Conservation (phyloP, 2,329 filamentous ascomycete species). For the Stachybotrys echinatus region DNA sequence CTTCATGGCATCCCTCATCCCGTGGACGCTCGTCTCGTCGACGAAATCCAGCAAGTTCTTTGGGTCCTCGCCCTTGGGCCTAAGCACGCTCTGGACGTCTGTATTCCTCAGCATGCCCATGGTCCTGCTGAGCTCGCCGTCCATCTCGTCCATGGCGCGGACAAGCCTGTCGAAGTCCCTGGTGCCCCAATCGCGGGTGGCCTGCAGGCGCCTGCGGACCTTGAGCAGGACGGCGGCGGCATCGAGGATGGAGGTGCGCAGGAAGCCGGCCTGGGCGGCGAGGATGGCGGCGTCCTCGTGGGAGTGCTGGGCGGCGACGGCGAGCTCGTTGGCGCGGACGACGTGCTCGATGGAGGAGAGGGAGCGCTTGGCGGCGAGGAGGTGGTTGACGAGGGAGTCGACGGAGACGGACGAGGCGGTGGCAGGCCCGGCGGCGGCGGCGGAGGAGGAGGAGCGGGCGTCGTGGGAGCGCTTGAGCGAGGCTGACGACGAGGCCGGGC, state of each 20-base stretch:
- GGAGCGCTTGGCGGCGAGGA: slow-evolving; percentile 82
- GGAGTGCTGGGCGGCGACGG: slow-evolving; percentile 66
- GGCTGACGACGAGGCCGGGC: slow-evolving; percentile 27
- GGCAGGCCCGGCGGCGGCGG: slow-evolving; percentile 69
- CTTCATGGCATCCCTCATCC: slow-evolving; percentile 61
- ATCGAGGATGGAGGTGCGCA: slow-evolving; percentile 55
- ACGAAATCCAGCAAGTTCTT: slow-evolving; percentile 72
- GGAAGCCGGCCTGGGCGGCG: slow-evolving; percentile 62
- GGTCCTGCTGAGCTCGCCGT: slow-evolving; percentile 59
- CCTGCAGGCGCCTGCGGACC: slow-evolving; percentile 45
- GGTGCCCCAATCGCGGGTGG: slow-evolving; percentile 53
- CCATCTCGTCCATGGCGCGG: slow-evolving; percentile 60
- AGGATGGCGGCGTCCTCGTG: slow-evolving; percentile 76
- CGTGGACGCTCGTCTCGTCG: slow-evolving; percentile 64
- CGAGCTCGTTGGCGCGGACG: slow-evolving; percentile 80
- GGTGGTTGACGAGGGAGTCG: slow-evolving; percentile 76
- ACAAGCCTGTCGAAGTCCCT: slow-evolving; percentile 58
- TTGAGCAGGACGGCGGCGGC: slow-evolving; percentile 48
- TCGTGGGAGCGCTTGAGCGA: slow-evolving; percentile 25
- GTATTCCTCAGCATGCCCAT: slow-evolving; percentile 61
- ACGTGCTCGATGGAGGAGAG: slow-evolving; percentile 79
- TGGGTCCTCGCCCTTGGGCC: slow-evolving; percentile 51
- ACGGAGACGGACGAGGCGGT: slow-evolving; percentile 35
- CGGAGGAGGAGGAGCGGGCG: slow-evolving; percentile 15
- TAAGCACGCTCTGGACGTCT: slow-evolving; percentile 57